A percentile compares a stretch with the other conserved stretches of the same genome.
Conservation (phyloP, 768 basidiomycete genomes). For the Pholiota molesta region DNA sequence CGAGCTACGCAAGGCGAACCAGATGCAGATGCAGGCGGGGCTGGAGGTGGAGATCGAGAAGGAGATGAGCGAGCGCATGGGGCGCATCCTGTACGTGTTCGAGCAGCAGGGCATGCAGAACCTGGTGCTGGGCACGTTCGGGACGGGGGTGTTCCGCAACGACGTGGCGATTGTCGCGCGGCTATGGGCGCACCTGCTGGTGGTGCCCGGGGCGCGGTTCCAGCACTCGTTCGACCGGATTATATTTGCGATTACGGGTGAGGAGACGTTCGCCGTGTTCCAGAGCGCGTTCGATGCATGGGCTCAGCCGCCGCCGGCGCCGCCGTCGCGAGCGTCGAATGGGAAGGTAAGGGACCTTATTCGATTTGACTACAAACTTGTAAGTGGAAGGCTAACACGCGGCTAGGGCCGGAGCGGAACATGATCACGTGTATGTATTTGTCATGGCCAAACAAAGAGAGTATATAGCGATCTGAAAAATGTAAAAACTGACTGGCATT, state of each 20-base stretch:
- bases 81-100: constrained; percentile 61
- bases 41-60: constrained; percentile 46
- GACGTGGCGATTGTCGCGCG: constrained; percentile 55
- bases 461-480: constrained; percentile 30
- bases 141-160: constrained; percentile 73
- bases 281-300: constrained; percentile 31
- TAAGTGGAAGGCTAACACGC: not conserved
- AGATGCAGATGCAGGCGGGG: constrained; percentile 18
- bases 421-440: constrained; percentile 17
- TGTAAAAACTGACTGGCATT: constrained; percentile 19
- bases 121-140: constrained; percentile 70
- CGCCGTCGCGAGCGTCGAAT: not conserved
- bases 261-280: constrained; percentile 27
- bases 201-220: constrained; percentile 53
- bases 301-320: constrained; percentile 19
- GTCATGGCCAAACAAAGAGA: constrained; percentile 22
- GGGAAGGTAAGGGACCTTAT: not conserved
- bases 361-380: not conserved
- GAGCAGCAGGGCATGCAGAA: constrained; percentile 56
- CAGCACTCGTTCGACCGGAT: constrained; percentile 57
- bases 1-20: constrained; percentile 33
- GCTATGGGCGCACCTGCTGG: constrained; percentile 65
- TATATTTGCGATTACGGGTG: constrained; percentile 58
- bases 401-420: constrained; percentile 5
- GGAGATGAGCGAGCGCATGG: constrained; percentile 71